These are phyloP conservation scores for Thelonectria rubi DNA, from an alignment of 2,329 filamentous ascomycete genomes.

Conservation along the genomic window DNA sequence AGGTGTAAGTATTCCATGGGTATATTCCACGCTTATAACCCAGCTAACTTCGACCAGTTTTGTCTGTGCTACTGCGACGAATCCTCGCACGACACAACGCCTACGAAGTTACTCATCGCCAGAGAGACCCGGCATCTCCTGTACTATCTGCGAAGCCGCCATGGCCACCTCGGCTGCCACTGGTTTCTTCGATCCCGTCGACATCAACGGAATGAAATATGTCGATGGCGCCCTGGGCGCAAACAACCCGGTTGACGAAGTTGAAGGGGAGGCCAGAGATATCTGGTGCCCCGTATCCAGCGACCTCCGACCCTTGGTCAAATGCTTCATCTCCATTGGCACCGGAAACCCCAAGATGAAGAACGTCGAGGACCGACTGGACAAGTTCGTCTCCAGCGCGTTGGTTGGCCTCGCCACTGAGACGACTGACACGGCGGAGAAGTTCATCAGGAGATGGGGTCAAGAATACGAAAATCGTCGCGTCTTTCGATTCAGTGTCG, in stretches of 20 bases:
- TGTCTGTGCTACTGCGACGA: neutral
- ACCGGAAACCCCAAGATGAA: neutral
- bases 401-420: neutral
- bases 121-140: neutral
- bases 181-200: constrained; percentile 5
- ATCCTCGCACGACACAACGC: neutral
- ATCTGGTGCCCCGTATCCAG: constrained; percentile 1
- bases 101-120: neutral
- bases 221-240: constrained; percentile 6
- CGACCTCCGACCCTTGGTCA: constrained; percentile 4
- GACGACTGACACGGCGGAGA: neutral
- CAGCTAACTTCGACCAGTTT: neutral
- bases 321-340: constrained; percentile 6
- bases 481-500: constrained; percentile 5
- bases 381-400: neutral
- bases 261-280: constrained; percentile 1
- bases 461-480: neutral
- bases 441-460: neutral
- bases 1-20: neutral
- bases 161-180: constrained; percentile 1
- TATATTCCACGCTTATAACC: neutral
- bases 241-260: constrained; percentile 8
- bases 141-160: constrained; percentile 1
- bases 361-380: neutral
- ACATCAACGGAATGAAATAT: neutral